Percentiles rank a stretch among this genome's conserved stretches.
Evolutionary conservation across 1,139 yeast species (phyloP).

Genomic region (Geotrichum restrictum): DNA sequence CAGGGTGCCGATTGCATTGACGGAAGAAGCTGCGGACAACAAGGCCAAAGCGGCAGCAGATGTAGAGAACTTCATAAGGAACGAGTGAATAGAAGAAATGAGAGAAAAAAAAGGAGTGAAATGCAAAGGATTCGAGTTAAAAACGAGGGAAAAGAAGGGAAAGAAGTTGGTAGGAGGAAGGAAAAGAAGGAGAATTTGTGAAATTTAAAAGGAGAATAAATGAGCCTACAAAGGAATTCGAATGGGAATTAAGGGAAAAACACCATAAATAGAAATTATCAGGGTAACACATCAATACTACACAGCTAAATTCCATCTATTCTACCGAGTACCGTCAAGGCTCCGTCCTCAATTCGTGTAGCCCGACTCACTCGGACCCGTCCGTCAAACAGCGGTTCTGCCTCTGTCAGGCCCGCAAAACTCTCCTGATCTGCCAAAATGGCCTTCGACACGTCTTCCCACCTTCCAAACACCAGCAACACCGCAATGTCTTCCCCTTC

Average conservation of each 20-base stretch:
- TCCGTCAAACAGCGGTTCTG: conserved; percentile 67
- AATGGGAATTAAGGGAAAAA: too few relatives aligned
- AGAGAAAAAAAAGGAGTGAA: background rate
- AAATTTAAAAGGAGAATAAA: too few relatives aligned
- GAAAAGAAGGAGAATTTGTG: too few relatives aligned
- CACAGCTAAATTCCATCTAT: conserved; percentile 21
- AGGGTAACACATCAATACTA: too few relatives aligned
- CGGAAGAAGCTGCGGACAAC: conserved; percentile 9
- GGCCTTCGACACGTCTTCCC: conserved; percentile 52
- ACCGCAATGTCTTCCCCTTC: conserved; percentile 32
- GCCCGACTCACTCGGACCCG: conserved; percentile 52
- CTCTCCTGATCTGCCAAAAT: conserved; percentile 48
- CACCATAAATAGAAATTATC: background rate
- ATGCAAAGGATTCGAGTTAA: background rate
- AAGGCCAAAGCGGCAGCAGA: conserved; percentile 17
- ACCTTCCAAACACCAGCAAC: conserved; percentile 60
- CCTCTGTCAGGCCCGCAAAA: conserved; percentile 51
- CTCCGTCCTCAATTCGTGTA: conserved; percentile 66
- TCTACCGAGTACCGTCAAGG: conserved; percentile 58
- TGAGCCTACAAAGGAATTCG: too few relatives aligned
- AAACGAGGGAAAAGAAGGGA: background rate
- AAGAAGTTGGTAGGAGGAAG: too few relatives aligned
- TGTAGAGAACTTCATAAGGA: conserved; percentile 20
- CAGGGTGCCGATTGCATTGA: conserved; percentile 28
- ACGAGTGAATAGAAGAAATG: background rate